Evolutionary conservation across 345 rosid species (phyloP).

Genomic region (Turnera subulata): DNA sequence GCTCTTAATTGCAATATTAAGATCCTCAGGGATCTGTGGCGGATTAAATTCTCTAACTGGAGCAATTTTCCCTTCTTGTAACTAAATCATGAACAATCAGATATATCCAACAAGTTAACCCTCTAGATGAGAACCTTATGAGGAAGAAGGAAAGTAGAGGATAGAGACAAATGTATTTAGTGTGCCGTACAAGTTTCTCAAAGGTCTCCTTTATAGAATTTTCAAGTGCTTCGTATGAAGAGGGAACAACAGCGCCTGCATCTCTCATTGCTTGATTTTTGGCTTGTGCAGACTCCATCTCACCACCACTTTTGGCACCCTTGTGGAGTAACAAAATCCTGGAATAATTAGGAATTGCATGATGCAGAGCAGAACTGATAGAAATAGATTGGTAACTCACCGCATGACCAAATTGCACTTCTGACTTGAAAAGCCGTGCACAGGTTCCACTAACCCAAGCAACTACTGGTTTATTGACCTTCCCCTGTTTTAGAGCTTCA

Average conservation of each 20-base stretch:
- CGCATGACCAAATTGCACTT: conserved; percentile 99
- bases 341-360: no score
- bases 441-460: conserved; percentile 99
- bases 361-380: no score
- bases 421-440: conserved; percentile 92
- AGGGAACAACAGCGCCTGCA: conserved; percentile 94
- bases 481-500: conserved; percentile 92
- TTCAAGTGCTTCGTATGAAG: conserved; percentile 85
- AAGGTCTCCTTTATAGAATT: conserved; percentile 75
- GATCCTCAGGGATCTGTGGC: conserved; percentile 97
- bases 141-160: no score
- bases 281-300: conserved; percentile 97
- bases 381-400: conserved; percentile 46
- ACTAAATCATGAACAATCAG: not conserved
- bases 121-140: no score
- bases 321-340: not conserved
- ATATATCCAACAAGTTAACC: no score
- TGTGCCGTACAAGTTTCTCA: conserved; percentile 39
- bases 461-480: conserved; percentile 89
- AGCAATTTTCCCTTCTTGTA: conserved; percentile 52
- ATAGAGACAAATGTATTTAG: no score
- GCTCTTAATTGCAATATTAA: conserved; percentile 80
- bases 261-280: conserved; percentile 90
- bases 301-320: conserved; percentile 99
- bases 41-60: conserved; percentile 76